These are phyloP conservation scores for Penicillium sp. DNA, from an alignment of 2,329 filamentous ascomycete species.

Conservation along the genomic window DNA sequence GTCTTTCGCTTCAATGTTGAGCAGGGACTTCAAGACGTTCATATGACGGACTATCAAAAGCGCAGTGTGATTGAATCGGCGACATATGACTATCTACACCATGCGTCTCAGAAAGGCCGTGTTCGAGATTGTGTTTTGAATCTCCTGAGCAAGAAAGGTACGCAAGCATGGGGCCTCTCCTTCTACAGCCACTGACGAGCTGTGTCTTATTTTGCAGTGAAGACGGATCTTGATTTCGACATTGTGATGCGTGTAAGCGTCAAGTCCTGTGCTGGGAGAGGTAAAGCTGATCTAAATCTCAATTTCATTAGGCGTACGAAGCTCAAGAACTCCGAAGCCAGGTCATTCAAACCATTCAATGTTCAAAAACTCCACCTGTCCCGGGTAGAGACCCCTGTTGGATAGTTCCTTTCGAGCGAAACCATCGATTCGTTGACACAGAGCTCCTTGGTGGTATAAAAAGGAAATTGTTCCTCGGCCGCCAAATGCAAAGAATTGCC, in stretches of 20 bases:
- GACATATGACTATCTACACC: conserved; percentile 16
- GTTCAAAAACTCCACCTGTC: background rate
- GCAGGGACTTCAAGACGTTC: conserved; percentile 35
- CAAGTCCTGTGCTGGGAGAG: background rate
- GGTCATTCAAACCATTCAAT: background rate
- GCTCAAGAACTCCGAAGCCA: background rate
- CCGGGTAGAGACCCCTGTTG: background rate
- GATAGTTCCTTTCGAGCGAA: conserved; percentile 18
- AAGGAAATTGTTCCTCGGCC: background rate
- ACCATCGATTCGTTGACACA: conserved; percentile 18
- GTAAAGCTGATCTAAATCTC: background rate
- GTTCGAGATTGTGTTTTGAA: conserved; percentile 11
- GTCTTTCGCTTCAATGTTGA: conserved; percentile 43
- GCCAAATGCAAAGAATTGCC: conserved; percentile 5
- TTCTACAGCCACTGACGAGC: background rate
- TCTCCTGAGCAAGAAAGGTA: conserved; percentile 6
- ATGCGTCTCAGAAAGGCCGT: background rate
- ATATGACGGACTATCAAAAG: conserved; percentile 32
- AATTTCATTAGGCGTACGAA: background rate
- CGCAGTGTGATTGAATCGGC: conserved; percentile 10
- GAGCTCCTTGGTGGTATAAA: conserved; percentile 10
- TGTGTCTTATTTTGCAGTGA: background rate
- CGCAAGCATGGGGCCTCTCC: no score
- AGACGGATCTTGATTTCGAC: conserved; percentile 6
- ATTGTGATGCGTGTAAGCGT: background rate